A percentile compares a stretch with the other conserved stretches of the same genome.
Evolutionary conservation across 176 grass and related monocot species (phyloP).

Genomic region (Aegilops tauschii): DNA sequence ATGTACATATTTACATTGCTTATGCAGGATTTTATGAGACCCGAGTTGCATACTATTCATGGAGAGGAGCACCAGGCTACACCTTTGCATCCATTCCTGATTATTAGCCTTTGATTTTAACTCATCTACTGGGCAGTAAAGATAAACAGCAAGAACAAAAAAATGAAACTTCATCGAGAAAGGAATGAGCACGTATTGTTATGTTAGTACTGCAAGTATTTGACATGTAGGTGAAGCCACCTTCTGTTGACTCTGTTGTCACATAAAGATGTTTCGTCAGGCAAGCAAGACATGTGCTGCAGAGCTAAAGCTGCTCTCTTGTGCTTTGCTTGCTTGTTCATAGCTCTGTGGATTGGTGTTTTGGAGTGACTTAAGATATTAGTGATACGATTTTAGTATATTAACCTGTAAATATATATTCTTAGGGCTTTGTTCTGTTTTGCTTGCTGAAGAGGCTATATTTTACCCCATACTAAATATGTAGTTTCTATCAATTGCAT

Average conservation of each 20-base stretch:
- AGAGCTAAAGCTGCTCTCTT: too few species aligned
- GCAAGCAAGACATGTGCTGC: background rate
- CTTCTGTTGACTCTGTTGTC: background rate
- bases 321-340: too few species aligned
- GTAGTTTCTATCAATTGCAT: too few species aligned
- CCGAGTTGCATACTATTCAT: conserved; percentile 94
- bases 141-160: conserved; percentile 2
- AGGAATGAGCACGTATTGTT: background rate
- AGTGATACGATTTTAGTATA: too few species aligned
- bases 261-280: background rate
- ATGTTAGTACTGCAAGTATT: background rate
- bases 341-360: too few species aligned
- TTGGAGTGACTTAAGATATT: too few species aligned
- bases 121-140: background rate
- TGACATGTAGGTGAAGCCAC: background rate
- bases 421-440: background rate
- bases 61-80: conserved; percentile 86
- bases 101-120: conserved; percentile 44
- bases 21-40: conserved; percentile 89
- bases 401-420: too few species aligned
- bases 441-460: background rate
- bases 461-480: too few species aligned
- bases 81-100: conserved; percentile 80
- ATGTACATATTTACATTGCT: background rate
- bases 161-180: background rate